A percentile compares a stretch with the other conserved stretches of the same genome.
These are phyloP conservation scores for Anisodus acutangulus DNA, from an alignment of 257 asterid species.

Conservation along the genomic window DNA sequence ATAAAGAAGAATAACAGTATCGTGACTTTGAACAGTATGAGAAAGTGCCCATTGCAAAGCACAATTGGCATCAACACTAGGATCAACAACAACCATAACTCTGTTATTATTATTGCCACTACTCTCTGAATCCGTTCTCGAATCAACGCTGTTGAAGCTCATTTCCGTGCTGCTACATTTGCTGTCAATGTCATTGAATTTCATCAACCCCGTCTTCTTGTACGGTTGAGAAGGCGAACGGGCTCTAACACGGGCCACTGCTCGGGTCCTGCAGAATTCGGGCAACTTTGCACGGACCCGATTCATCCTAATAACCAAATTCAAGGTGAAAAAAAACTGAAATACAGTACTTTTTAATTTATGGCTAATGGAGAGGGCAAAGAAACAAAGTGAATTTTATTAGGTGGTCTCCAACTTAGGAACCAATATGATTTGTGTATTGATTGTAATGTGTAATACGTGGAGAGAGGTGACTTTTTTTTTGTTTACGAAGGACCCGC, in stretches of 20 bases:
- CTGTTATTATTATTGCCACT: slow-evolving; percentile 52
- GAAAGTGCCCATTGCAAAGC: slow-evolving; percentile 95
- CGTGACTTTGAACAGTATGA: slow-evolving; percentile 76
- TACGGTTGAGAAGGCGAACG: slow-evolving; percentile 56
- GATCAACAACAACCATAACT: slow-evolving; percentile 85
- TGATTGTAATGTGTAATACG: neutral
- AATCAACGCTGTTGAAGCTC: slow-evolving; percentile 38
- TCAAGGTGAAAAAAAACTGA: neutral
- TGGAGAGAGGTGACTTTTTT: neutral
- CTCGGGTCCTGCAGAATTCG: slow-evolving; percentile 52
- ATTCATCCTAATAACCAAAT: slow-evolving; percentile 16
- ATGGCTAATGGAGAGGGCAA: neutral
- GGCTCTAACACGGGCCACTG: slow-evolving; percentile 48
- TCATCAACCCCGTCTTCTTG: slow-evolving; percentile 42
- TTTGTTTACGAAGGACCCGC: too few relatives aligned
- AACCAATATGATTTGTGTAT: slow-evolving; percentile 27
- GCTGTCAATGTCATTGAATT: slow-evolving; percentile 37
- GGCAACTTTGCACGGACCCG: slow-evolving; percentile 41
- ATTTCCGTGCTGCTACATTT: slow-evolving; percentile 40
- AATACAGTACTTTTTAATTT: neutral
- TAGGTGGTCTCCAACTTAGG: neutral
- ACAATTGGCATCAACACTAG: slow-evolving; percentile 58
- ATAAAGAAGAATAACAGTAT: slow-evolving; percentile 70
- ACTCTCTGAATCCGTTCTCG: slow-evolving; percentile 35
- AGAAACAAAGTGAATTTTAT: neutral